Evolutionary conservation across 108 stramenopile genomes (phyloP), one percentile per base, ranked within the genome.

Genomic region (Cylindrotheca fusiformis): DNA sequence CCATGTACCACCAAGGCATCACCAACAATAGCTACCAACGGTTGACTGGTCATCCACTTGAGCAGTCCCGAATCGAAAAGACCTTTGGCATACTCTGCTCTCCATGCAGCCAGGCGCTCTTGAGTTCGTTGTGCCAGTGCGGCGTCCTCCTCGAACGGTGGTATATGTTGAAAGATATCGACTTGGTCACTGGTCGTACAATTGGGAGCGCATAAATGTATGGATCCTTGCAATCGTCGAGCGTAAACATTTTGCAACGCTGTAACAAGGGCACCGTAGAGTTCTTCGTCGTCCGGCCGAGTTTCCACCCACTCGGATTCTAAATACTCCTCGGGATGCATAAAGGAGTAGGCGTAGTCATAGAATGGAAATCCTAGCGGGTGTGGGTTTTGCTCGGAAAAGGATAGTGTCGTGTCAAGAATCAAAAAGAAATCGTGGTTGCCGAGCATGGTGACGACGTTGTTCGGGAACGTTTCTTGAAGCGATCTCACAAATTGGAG

Each of bases 21-120:
- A 6, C 58, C 58, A 31, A 60, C 58, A 46, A 60, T 24, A 20
- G 58, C 58, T 4, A 60, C 58, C 5, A 60, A 10, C 20, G 58
- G 58, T 60, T 60, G 58, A 20, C 46, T 24, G 14, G 58, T 60
- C 58, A 60, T 60, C 58, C 58, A 60, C 21, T 45, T 18, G 21
- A 60, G 19, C 21, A 60, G 21, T 22, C 44, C 58, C 5, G 58
- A 60, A 45, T 60, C 58, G 22, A 22, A 60, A 19, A 60, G 21
- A 10, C 58, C 58, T 22, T 2, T 19, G 25, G 58, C 58, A 60
- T 60, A 60, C 44, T 60, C 36, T 6, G 36, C 6, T 10, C 36
- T 6, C 36, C 36, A 41, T 10, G 36, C 14, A 41, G 10, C 36
- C 10, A 41, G 36, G 14, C 36, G 36, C 6, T 41, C 36, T 14